phyloP scores from a whole-genome alignment of 352 stramenopile species.

The Phytophthora quininea region DNA sequence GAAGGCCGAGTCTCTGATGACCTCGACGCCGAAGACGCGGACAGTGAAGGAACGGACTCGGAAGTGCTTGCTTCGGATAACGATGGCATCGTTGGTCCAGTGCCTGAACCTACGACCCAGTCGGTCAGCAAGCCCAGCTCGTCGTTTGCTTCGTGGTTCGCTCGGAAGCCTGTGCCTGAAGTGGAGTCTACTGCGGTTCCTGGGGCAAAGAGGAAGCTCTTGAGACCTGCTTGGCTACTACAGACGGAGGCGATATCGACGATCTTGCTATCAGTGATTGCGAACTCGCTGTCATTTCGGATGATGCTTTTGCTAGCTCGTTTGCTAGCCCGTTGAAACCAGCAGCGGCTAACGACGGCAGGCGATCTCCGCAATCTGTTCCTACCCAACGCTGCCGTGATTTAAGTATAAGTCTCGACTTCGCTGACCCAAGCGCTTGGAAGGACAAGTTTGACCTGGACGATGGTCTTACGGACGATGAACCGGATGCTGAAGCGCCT shows the following conservation, averaged over 20 bases:
- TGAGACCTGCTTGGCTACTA: no score
- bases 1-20: conserved; percentile 15
- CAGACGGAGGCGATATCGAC: no score
- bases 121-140: conserved; percentile 22
- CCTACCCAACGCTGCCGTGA: conserved; percentile 47
- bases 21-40: conserved; percentile 33
- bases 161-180: conserved; percentile 28
- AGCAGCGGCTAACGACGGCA: conserved; percentile 12
- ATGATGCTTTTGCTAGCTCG: background rate
- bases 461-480: conserved; percentile 63
- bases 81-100: conserved; percentile 18
- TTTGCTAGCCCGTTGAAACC: background rate
- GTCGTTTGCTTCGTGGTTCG: conserved; percentile 39
- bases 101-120: conserved; percentile 18
- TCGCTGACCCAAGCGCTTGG: conserved; percentile 72
- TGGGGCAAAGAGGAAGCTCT: conserved; percentile 1
- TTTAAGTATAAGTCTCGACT: conserved; percentile 76
- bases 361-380: conserved; percentile 24
- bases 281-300: conserved; percentile 14
- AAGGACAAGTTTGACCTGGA: conserved; percentile 79
- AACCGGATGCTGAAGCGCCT: conserved; percentile 42
- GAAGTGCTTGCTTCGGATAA: conserved; percentile 19
- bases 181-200: background rate
- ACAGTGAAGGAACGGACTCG: conserved; percentile 37
- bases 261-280: background rate